Evolutionary conservation across 129 eudicot species (phyloP).

Genomic region (Scalesia atractyloides): DNA sequence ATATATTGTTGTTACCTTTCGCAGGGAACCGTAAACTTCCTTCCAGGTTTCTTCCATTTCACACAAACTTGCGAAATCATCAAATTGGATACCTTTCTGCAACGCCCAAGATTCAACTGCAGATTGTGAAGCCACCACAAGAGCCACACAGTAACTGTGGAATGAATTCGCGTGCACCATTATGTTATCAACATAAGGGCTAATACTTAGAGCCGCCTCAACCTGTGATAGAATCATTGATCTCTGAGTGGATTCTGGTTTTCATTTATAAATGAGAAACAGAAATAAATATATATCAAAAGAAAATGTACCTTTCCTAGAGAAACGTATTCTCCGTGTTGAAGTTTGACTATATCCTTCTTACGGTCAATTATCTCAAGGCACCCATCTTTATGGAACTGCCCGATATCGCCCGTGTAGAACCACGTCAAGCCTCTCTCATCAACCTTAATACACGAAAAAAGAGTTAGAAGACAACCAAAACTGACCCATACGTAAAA

Average conservation of each 20-base stretch:
- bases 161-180: constrained; percentile 85
- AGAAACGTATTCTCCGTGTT: constrained; percentile 97
- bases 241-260: constrained; percentile 17
- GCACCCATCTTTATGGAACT: constrained; percentile 86
- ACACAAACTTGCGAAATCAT: constrained; percentile 68
- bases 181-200: constrained; percentile 79
- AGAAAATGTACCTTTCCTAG: constrained; percentile 68
- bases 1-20: constrained; percentile 52
- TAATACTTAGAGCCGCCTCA: constrained; percentile 67
- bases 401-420: constrained; percentile 92
- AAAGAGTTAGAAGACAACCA: background rate
- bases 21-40: constrained; percentile 70
- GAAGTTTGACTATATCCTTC: constrained; percentile 93
- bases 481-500: constrained; percentile 2
- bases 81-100: constrained; percentile 55
- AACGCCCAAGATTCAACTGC: constrained; percentile 73
- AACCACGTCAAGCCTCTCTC: constrained; percentile 96
- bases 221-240: constrained; percentile 51
- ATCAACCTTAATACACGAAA: constrained; percentile 59
- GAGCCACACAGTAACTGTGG: constrained; percentile 91
- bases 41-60: constrained; percentile 61
- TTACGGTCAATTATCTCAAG: constrained; percentile 95
- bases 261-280: background rate
- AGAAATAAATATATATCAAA: background rate
- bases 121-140: constrained; percentile 77